Percentiles rank a stretch among this genome's conserved stretches.
These are phyloP conservation scores for Penicillium pulvis DNA, from an alignment of 495 filamentous ascomycete species.

Conservation along the genomic window DNA sequence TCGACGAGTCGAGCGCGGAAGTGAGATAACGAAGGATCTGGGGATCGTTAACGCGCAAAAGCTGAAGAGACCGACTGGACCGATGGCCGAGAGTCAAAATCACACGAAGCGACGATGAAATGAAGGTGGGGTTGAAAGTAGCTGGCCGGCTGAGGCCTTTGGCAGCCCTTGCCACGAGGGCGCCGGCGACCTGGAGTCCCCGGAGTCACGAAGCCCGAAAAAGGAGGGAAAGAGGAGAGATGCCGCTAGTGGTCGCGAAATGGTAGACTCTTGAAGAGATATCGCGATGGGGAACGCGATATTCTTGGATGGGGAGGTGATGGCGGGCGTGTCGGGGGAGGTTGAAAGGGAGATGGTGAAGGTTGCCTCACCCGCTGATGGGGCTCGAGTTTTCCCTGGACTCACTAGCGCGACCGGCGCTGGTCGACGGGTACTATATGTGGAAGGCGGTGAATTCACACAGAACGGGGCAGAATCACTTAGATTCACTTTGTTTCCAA, in stretches of 20 bases:
- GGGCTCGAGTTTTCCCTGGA: slow-evolving; percentile 49
- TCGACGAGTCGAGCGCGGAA: slow-evolving; percentile 15
- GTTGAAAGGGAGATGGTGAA: slow-evolving; percentile 48
- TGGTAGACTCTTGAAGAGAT: slow-evolving; percentile 28
- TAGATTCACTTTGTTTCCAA: background rate
- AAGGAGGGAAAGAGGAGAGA: slow-evolving; percentile 33
- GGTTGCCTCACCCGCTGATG: slow-evolving; percentile 45
- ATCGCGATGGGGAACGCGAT: slow-evolving; percentile 51
- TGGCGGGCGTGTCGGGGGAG: slow-evolving; percentile 37
- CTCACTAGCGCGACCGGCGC: slow-evolving; percentile 27
- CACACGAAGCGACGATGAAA: slow-evolving; percentile 38
- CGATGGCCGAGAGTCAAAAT: slow-evolving; percentile 20
- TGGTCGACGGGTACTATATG: background rate
- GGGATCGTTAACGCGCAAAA: slow-evolving; percentile 24
- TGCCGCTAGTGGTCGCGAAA: slow-evolving; percentile 30
- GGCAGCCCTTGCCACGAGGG: slow-evolving; percentile 59
- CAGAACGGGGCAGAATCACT: slow-evolving; percentile 1
- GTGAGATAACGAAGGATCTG: slow-evolving; percentile 18
- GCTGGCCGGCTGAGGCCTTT: slow-evolving; percentile 53
- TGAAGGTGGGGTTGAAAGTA: slow-evolving; percentile 37
- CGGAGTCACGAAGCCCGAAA: slow-evolving; percentile 42
- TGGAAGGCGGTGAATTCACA: background rate
- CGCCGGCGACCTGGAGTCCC: slow-evolving; percentile 49
- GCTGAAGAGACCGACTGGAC: slow-evolving; percentile 23
- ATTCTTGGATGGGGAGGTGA: slow-evolving; percentile 36